Percentiles rank a stretch among this genome's conserved stretches.
Evolutionary conservation across 768 basidiomycete species (phyloP).

Genomic region (Fibroporia radiculosa): DNA sequence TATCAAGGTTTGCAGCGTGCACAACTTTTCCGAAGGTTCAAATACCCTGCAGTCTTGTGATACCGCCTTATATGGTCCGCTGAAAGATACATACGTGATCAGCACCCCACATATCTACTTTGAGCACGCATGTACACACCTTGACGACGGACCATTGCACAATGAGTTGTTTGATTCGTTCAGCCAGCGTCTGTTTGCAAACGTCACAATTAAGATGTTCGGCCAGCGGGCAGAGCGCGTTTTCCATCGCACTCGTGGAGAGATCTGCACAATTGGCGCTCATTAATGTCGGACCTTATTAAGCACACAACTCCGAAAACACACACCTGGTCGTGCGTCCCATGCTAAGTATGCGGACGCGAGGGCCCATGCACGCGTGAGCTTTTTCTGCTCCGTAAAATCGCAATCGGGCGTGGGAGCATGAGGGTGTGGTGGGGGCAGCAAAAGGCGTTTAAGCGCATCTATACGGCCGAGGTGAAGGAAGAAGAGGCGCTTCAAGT

Average conservation of each 20-base stretch:
- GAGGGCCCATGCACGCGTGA: constrained; percentile 76
- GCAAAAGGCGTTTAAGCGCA: constrained; percentile 70
- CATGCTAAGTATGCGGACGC: constrained; percentile 79
- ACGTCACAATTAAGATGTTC: constrained; percentile 64
- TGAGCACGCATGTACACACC: constrained; percentile 29
- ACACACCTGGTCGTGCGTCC: constrained; percentile 73
- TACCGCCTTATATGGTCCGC: too few species aligned
- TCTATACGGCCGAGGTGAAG: constrained; percentile 78
- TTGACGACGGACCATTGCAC: constrained; percentile 77
- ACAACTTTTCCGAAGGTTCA: too few species aligned
- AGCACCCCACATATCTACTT: too few species aligned
- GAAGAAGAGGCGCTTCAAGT: constrained; percentile 77
- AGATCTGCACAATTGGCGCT: constrained; percentile 38
- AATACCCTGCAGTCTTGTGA: too few species aligned
- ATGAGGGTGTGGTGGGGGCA: constrained; percentile 70
- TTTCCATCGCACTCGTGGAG: constrained; percentile 66
- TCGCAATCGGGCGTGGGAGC: constrained; percentile 63
- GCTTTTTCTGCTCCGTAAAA: constrained; percentile 68
- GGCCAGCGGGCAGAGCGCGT: constrained; percentile 58
- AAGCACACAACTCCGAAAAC: background rate
- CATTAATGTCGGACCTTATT: background rate
- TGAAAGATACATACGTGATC: too few species aligned
- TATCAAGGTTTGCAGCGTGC: too few species aligned
- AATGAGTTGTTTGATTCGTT: constrained; percentile 60
- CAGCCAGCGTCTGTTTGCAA: constrained; percentile 55